phyloP scores from a whole-genome alignment of 306 rosid species.

The Gastrolobium villosum region DNA sequence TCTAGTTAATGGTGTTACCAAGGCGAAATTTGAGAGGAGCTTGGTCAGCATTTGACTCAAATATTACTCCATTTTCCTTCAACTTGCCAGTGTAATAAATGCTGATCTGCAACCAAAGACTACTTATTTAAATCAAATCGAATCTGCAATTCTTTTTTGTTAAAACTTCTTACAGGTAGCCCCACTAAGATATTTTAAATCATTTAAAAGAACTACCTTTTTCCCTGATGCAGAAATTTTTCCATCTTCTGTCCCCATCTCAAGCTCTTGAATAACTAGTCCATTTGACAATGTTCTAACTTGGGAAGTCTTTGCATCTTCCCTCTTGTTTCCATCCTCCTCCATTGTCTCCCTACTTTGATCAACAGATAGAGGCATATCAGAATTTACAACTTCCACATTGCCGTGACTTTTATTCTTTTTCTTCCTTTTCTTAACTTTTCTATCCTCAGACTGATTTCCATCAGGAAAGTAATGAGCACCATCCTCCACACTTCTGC shows the following conservation, averaged over 20 bases:
- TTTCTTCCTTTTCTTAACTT: slow-evolving; percentile 68
- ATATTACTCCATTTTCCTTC: slow-evolving; percentile 64
- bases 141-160: not conserved
- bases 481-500: slow-evolving; percentile 52
- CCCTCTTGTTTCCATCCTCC: slow-evolving; percentile 47
- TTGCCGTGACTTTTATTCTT: slow-evolving; percentile 59
- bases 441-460: slow-evolving; percentile 55
- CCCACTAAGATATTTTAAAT: slow-evolving; percentile 28
- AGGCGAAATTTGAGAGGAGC: slow-evolving; percentile 83
- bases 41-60: slow-evolving; percentile 60
- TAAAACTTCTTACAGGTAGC: slow-evolving; percentile 4
- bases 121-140: slow-evolving; percentile 36
- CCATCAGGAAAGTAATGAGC: slow-evolving; percentile 51
- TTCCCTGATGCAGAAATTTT: slow-evolving; percentile 73
- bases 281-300: slow-evolving; percentile 66
- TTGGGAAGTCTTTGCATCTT: slow-evolving; percentile 52
- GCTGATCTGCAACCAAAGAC: slow-evolving; percentile 72
- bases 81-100: slow-evolving; percentile 70
- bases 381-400: slow-evolving; percentile 50
- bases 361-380: slow-evolving; percentile 47
- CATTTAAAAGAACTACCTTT: slow-evolving; percentile 62
- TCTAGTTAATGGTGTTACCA: slow-evolving; percentile 58
- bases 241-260: slow-evolving; percentile 68
- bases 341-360: slow-evolving; percentile 39
- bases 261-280: slow-evolving; percentile 68